Conservation (phyloP, 331 rosid genomes). For the Prunus yedoensis region DNA sequence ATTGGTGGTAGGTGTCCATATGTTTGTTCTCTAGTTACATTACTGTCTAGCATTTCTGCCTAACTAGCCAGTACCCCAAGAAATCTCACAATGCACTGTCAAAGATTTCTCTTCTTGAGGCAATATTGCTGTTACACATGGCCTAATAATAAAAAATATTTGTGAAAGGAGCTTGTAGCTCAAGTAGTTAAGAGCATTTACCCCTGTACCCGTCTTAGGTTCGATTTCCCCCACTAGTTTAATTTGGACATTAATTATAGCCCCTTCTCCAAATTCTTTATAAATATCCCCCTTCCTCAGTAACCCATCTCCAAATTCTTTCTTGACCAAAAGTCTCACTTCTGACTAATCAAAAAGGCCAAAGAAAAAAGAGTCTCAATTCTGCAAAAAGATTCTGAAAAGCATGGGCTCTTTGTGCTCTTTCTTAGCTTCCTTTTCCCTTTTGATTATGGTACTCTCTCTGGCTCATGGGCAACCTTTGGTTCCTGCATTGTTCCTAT, state of each 20-base stretch:
- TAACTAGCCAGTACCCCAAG: background rate
- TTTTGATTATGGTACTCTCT: slow-evolving; percentile 20
- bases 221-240: too few species aligned
- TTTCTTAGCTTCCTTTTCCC: slow-evolving; percentile 25
- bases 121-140: background rate
- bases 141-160: background rate
- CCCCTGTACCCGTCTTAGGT: fast-evolving
- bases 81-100: background rate
- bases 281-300: too few species aligned
- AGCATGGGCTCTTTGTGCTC: background rate
- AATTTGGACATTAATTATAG: too few species aligned
- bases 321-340: too few species aligned
- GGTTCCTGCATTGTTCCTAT: slow-evolving; percentile 75
- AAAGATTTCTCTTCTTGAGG: background rate
- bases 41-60: background rate
- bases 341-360: too few species aligned
- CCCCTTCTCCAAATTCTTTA: too few species aligned
- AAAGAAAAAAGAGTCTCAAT: background rate
- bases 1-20: background rate
- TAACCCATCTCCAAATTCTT: too few species aligned
- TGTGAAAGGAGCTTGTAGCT: too few species aligned
- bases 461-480: slow-evolving; percentile 52
- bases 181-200: too few species aligned
- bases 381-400: background rate
- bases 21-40: background rate